These are phyloP conservation scores for Tolypocladium paradoxum DNA, from an alignment of 2,329 filamentous ascomycete genomes.

Conservation along the genomic window DNA sequence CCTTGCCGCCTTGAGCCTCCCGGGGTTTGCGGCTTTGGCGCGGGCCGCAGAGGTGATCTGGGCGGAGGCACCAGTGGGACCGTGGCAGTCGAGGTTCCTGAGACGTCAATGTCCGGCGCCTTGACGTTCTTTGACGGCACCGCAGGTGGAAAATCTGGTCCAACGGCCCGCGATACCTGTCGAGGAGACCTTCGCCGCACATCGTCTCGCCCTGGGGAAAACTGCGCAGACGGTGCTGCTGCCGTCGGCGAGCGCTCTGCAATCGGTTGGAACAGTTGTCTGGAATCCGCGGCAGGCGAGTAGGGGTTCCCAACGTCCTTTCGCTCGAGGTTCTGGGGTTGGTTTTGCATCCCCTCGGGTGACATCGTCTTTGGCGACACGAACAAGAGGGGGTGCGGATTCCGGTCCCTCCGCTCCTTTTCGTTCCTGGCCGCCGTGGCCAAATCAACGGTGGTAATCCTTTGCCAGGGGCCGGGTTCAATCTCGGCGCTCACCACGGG, in stretches of 20 bases:
- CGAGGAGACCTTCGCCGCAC: conserved; percentile 42
- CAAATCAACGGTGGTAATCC: conserved; percentile 38
- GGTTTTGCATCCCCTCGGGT: conserved; percentile 21
- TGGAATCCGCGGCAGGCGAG: background rate
- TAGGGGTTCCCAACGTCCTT: conserved; percentile 21
- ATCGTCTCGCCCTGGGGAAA: conserved; percentile 39
- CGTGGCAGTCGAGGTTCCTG: background rate
- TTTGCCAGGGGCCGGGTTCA: conserved; percentile 29
- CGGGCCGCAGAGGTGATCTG: background rate
- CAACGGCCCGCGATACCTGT: conserved; percentile 12
- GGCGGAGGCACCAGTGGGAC: background rate
- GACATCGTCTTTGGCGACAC: conserved; percentile 22
- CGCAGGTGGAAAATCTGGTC: background rate
- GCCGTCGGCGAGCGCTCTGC: conserved; percentile 4
- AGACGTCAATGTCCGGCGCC: background rate
- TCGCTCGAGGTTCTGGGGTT: conserved; percentile 24
- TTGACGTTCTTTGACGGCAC: background rate
- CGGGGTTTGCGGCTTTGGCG: background rate
- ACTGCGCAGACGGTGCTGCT: conserved; percentile 28
- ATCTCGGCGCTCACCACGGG: conserved; percentile 30
- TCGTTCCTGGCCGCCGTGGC: conserved; percentile 37
- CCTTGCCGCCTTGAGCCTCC: background rate
- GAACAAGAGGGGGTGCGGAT: conserved; percentile 16
- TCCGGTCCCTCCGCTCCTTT: conserved; percentile 26
- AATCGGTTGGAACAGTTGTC: conserved; percentile 1